Evolutionary conservation across 2,329 filamentous ascomycete species (phyloP), one percentile per base, ranked within the genome.

Genomic region (Sphaerulina musiva): DNA sequence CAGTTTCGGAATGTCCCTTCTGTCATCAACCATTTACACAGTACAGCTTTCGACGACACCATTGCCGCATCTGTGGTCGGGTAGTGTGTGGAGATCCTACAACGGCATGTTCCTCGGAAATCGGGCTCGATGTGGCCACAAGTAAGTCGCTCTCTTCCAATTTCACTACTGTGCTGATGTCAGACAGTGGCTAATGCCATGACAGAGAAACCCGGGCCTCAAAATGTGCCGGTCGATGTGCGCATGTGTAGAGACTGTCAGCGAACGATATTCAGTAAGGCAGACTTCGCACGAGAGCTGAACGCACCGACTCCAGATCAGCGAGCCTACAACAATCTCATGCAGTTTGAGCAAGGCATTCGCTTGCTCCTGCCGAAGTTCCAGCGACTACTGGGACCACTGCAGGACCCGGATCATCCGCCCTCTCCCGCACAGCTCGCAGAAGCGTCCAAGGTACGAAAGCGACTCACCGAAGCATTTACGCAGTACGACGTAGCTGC

Each of bases 21-120:
- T 98, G 93, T 65, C 88, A 95, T 67, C 93, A 98, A 65, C 89
- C 95, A 53, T 98, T 98, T 70, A 86, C 89, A 0, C 86, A 85
- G 11, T 97, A 95, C 80, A 87, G 89, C 1, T 95, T 97, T 66
- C 82, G 93, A 64, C 79, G 93, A 62, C 93, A 97, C 70, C 93
- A 98, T 71, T 98, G 93, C 71, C 82, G 93, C 51, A 85, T 95
- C 71, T 98, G 93, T 65, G 93, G 93, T 3, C 82, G 86, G 42
- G 90, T 98, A 0, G 89, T 98, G 0, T 98, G 93, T 68, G 89
- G 89, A 10, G 93, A 98, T 70, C 81, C 81, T 0, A 80, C 82
- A 54, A 98, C 93, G 0, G 83, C 73, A 3, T 98, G 93, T 70
- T 98, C 93, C 0, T 82, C 77, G 7, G 88, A 95, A 63, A 79